Evolutionary conservation across 1,284 basidiomycete species (phyloP).

Genomic region (Mycosarcoma maydis): DNA sequence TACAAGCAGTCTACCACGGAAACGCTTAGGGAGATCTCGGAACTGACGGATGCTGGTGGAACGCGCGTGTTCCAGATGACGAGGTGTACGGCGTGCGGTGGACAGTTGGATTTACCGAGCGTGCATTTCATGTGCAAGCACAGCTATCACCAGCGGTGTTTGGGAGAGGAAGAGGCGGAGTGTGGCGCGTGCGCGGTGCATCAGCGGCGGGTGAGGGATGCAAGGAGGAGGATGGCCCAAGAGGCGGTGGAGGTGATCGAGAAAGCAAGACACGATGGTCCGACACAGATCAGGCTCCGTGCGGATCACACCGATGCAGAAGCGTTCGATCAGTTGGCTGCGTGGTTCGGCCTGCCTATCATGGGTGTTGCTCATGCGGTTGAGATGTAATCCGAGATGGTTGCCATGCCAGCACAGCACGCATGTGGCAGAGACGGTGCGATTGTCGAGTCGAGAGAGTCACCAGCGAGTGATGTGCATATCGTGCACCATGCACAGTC

Average conservation of each 20-base stretch:
- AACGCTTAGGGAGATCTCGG: constrained; percentile 82
- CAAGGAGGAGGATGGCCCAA: constrained; percentile 65
- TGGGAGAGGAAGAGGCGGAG: constrained; percentile 71
- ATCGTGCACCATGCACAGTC: too few relatives aligned
- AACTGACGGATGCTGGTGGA: constrained; percentile 78
- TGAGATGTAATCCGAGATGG: constrained; percentile 2
- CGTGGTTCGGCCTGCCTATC: constrained; percentile 33
- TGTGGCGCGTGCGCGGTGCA: constrained; percentile 87
- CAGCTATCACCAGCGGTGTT: constrained; percentile 81
- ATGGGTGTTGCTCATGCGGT: constrained; percentile 21
- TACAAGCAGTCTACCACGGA: constrained; percentile 85
- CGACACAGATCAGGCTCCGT: too few relatives aligned
- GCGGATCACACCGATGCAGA: too few relatives aligned
- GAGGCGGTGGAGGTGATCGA: constrained; percentile 5
- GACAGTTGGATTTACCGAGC: constrained; percentile 87
- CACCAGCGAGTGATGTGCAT: too few relatives aligned
- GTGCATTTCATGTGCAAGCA: constrained; percentile 99
- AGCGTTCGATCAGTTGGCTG: constrained; percentile 36
- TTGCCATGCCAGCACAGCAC: too few relatives aligned
- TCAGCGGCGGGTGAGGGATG: constrained; percentile 87
- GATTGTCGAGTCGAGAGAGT: too few relatives aligned
- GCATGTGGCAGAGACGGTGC: too few relatives aligned
- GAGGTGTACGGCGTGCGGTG: constrained; percentile 85
- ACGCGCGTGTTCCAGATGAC: constrained; percentile 93
- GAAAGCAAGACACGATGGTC: background rate